phyloP scores from a whole-genome alignment of 495 filamentous ascomycete genomes.

The Talaromyces wortmannii region DNA sequence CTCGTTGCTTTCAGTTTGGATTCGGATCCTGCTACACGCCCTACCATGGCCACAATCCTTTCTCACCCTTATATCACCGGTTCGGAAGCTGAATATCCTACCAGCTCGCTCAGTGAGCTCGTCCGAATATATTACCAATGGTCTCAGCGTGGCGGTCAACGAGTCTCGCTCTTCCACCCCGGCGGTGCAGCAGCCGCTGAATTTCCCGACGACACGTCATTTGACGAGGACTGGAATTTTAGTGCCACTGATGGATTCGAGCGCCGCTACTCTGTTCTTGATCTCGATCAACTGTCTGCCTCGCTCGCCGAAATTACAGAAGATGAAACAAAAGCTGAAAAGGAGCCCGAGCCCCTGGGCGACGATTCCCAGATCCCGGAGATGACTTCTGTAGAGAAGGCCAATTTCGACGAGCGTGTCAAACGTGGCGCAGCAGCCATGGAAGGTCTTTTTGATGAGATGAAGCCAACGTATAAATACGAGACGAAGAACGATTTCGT shows the following conservation, averaged over 20 bases:
- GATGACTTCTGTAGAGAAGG: slow-evolving; percentile 30
- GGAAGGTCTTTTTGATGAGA: slow-evolving; percentile 41
- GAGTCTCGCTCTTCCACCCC: slow-evolving; percentile 73
- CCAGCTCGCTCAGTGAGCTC: slow-evolving; percentile 59
- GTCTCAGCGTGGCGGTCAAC: slow-evolving; percentile 77
- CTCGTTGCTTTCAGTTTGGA: slow-evolving; percentile 77
- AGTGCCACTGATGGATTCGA: slow-evolving; percentile 83
- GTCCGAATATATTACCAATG: slow-evolving; percentile 78
- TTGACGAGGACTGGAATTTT: slow-evolving; percentile 81
- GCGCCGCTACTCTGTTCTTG: slow-evolving; percentile 42
- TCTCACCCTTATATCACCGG: slow-evolving; percentile 41
- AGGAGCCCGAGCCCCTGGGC: slow-evolving; percentile 11
- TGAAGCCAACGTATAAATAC: slow-evolving; percentile 38
- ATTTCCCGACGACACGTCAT: slow-evolving; percentile 21
- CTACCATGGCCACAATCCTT: slow-evolving; percentile 49
- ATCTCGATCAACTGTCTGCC: slow-evolving; percentile 37
- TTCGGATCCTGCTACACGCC: slow-evolving; percentile 65
- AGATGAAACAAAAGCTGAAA: slow-evolving; percentile 15
- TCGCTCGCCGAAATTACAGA: slow-evolving; percentile 32
- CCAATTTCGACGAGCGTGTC: slow-evolving; percentile 42
- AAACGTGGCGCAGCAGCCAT: slow-evolving; percentile 40
- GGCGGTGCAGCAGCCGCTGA: slow-evolving; percentile 66
- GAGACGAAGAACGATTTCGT: slow-evolving; percentile 42
- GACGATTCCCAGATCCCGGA: slow-evolving; percentile 19
- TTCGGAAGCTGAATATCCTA: slow-evolving; percentile 63